phyloP scores from a whole-genome alignment of 1,284 basidiomycete genomes.

The Cyathus olla region DNA sequence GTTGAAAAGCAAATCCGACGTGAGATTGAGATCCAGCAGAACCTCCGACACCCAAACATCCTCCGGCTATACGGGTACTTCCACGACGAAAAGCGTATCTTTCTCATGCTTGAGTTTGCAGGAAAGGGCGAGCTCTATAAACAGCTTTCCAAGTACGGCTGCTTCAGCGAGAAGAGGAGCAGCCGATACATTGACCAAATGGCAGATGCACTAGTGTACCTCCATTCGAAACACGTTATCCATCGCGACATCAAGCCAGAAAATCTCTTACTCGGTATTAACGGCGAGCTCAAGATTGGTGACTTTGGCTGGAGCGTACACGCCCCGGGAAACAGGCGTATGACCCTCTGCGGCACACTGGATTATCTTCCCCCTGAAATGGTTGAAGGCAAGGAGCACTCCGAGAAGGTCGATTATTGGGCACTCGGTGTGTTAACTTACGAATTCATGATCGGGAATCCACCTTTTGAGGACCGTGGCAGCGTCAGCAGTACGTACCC shows the following conservation, averaged over 20 bases:
- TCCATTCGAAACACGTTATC: constrained; percentile 97
- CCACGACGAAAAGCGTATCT: constrained; percentile 98
- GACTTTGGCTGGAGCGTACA: constrained; percentile 99
- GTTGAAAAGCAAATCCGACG: constrained; percentile 96
- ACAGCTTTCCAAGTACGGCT: constrained; percentile 87
- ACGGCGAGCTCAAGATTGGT: constrained; percentile 98
- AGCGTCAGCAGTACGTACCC: constrained; percentile 76
- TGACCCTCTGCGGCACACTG: constrained; percentile 94
- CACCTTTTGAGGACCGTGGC: constrained; percentile 93
- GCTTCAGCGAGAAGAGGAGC: constrained; percentile 90
- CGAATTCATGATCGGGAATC: constrained; percentile 93
- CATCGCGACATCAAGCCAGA: constrained; percentile 99
- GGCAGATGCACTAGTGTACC: constrained; percentile 94
- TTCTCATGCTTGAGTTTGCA: constrained; percentile 97
- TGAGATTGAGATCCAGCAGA: constrained; percentile 99
- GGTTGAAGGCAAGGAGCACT: constrained; percentile 92
- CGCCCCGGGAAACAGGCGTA: constrained; percentile 90
- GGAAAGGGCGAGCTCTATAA: constrained; percentile 97
- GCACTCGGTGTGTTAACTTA: constrained; percentile 96
- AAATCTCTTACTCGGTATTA: constrained; percentile 94
- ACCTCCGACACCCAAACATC: constrained; percentile 96
- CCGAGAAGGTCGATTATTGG: constrained; percentile 95
- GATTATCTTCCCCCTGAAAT: constrained; percentile 99
- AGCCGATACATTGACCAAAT: constrained; percentile 97
- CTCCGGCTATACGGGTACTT: constrained; percentile 97